Evolutionary conservation across 164 flowering plant species (phyloP).

Genomic region (Amborella trichopoda): DNA sequence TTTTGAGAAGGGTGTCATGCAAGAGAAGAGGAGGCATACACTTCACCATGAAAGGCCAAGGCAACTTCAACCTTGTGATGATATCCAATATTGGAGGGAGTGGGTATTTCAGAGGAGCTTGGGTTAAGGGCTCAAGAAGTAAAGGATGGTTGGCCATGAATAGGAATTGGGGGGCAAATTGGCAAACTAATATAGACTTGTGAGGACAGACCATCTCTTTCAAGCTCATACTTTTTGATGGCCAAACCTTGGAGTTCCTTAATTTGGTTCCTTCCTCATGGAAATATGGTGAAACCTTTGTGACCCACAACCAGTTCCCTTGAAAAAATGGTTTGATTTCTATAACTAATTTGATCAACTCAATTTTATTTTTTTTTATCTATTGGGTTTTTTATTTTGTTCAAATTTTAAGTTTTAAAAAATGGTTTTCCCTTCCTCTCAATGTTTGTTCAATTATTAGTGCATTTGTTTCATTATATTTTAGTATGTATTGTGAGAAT

Average conservation of each 20-base stretch:
- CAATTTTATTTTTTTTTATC: too few species aligned
- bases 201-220: constrained; percentile 37
- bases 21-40: constrained; percentile 56
- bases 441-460: too few species aligned
- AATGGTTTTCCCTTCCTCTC: too few species aligned
- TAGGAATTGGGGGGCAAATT: constrained; percentile 82
- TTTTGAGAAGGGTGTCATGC: constrained; percentile 61
- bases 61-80: constrained; percentile 60
- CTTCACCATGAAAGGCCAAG: constrained; percentile 68
- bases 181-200: constrained; percentile 48
- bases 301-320: constrained; percentile 43
- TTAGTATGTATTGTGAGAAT: too few species aligned
- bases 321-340: too few species aligned
- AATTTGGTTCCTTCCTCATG: constrained; percentile 58
- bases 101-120: constrained; percentile 51
- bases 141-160: constrained; percentile 47
- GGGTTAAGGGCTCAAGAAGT: constrained; percentile 37
- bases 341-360: too few species aligned
- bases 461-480: too few species aligned
- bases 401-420: too few species aligned
- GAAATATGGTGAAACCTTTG: constrained; percentile 60
- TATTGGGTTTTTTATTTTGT: too few species aligned
- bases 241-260: constrained; percentile 27
- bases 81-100: constrained; percentile 66
- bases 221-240: constrained; percentile 40